These are phyloP conservation scores for Mortierella sp. DNA, from an alignment of 371 early-diverging fungal genomes.

Conservation along the genomic window DNA sequence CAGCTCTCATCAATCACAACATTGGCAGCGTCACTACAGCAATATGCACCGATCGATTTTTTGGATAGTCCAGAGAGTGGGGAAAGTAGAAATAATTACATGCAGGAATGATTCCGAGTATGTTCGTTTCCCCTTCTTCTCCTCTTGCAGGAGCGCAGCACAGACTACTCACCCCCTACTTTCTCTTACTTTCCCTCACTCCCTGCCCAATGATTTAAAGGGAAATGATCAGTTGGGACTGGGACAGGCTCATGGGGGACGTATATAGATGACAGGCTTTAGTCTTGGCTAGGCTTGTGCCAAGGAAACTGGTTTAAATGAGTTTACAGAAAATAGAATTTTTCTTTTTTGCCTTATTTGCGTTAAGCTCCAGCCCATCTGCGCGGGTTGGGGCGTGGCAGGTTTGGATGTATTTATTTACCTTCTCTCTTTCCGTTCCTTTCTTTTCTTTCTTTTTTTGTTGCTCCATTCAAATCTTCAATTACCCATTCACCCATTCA, in stretches of 20 bases:
- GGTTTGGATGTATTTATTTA: neutral
- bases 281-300: neutral
- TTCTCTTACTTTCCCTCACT: too few species aligned
- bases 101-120: too few species aligned
- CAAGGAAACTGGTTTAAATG: neutral
- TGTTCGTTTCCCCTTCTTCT: too few species aligned
- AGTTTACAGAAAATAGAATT: neutral
- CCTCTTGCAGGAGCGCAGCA: too few species aligned
- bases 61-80: neutral
- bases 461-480: too few species aligned
- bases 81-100: neutral
- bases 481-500: neutral
- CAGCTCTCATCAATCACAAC: neutral
- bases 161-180: too few species aligned
- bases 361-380: neutral
- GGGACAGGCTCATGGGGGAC: too few species aligned
- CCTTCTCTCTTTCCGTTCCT: neutral
- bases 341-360: neutral
- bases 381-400: too few species aligned
- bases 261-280: too few species aligned
- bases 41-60: neutral
- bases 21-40: neutral
- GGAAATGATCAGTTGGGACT: too few species aligned
- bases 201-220: too few species aligned
- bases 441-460: neutral